phyloP scores from a whole-genome alignment of 2,329 filamentous ascomycete genomes.

The Neocucurbitaria cava region DNA sequence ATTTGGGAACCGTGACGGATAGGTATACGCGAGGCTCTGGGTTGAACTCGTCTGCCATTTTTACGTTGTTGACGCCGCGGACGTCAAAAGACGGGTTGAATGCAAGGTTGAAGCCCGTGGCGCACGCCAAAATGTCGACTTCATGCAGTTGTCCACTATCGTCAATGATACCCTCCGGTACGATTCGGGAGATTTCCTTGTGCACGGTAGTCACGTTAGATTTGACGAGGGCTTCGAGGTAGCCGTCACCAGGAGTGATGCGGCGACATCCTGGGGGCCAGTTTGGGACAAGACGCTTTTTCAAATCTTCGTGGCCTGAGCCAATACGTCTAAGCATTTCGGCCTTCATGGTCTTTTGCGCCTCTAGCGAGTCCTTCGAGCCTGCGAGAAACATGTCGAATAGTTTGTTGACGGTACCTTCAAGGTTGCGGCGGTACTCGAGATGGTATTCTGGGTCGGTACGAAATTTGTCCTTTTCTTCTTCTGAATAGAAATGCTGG shows the following conservation, averaged over 20 bases:
- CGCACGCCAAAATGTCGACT: conserved; percentile 66
- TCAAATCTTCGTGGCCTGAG: conserved; percentile 63
- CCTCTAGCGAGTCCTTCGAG: conserved; percentile 60
- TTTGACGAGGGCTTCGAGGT: conserved; percentile 68
- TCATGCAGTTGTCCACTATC: conserved; percentile 63
- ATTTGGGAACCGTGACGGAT: conserved; percentile 28
- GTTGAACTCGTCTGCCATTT: conserved; percentile 30
- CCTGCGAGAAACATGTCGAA: conserved; percentile 59
- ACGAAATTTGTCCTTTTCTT: conserved; percentile 2
- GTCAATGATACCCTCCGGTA: conserved; percentile 65
- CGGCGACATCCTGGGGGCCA: conserved; percentile 71
- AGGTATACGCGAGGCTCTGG: conserved; percentile 25
- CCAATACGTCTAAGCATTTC: conserved; percentile 59
- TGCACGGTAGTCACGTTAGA: conserved; percentile 67
- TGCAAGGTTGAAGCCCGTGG: conserved; percentile 52
- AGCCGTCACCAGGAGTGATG: conserved; percentile 70
- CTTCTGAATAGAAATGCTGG: conserved; percentile 2
- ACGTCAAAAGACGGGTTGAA: conserved; percentile 46
- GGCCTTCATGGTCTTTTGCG: conserved; percentile 3
- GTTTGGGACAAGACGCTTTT: conserved; percentile 62
- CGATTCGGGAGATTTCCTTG: conserved; percentile 65
- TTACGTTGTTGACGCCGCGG: conserved; percentile 44
- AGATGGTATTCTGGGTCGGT: conserved; percentile 2
- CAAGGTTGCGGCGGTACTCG: conserved; percentile 1
- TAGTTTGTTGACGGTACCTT: conserved; percentile 1